Conservation (phyloP, 805 yeast species). For the Torulaspora indica region DNA sequence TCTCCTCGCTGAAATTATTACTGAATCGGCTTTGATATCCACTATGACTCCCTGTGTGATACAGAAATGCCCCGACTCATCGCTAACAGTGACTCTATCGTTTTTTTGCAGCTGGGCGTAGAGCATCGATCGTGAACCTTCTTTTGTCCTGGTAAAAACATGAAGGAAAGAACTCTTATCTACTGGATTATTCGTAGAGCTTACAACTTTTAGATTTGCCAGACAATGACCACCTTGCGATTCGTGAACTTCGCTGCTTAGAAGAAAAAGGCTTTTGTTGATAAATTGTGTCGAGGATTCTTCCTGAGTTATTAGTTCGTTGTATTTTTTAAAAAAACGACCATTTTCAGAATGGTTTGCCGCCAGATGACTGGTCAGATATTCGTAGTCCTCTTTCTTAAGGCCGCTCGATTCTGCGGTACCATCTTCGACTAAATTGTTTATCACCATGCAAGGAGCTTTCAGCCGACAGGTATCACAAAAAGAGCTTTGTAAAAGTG, state of each 20-base stretch:
- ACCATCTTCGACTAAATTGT: slow-evolving; percentile 58
- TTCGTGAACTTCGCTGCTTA: slow-evolving; percentile 58
- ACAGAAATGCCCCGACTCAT: slow-evolving; percentile 73
- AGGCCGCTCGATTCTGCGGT: slow-evolving; percentile 51
- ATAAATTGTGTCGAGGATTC: slow-evolving; percentile 51
- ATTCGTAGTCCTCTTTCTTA: slow-evolving; percentile 43
- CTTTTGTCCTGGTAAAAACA: slow-evolving; percentile 42
- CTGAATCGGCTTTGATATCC: slow-evolving; percentile 38
- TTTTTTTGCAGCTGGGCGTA: slow-evolving; percentile 47
- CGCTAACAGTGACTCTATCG: slow-evolving; percentile 73
- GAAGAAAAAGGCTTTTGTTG: slow-evolving; percentile 55
- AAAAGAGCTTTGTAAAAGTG: slow-evolving; percentile 44
- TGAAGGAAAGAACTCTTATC: slow-evolving; percentile 39
- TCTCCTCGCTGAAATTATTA: slow-evolving; percentile 52
- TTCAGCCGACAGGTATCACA: slow-evolving; percentile 61
- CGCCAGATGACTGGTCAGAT: slow-evolving; percentile 48
- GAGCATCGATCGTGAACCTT: slow-evolving; percentile 21
- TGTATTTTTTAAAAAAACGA: slow-evolving; percentile 69
- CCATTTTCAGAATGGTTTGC: slow-evolving; percentile 38
- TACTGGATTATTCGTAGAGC: slow-evolving; percentile 18
- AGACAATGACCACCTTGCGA: slow-evolving; percentile 53
- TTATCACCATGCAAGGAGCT: slow-evolving; percentile 59
- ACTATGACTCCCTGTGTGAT: slow-evolving; percentile 59
- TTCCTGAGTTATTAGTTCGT: slow-evolving; percentile 64
- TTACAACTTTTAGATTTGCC: slow-evolving; percentile 45